phyloP scores from a whole-genome alignment of 2,329 filamentous ascomycete genomes.

The Fusarium liriodendri region DNA sequence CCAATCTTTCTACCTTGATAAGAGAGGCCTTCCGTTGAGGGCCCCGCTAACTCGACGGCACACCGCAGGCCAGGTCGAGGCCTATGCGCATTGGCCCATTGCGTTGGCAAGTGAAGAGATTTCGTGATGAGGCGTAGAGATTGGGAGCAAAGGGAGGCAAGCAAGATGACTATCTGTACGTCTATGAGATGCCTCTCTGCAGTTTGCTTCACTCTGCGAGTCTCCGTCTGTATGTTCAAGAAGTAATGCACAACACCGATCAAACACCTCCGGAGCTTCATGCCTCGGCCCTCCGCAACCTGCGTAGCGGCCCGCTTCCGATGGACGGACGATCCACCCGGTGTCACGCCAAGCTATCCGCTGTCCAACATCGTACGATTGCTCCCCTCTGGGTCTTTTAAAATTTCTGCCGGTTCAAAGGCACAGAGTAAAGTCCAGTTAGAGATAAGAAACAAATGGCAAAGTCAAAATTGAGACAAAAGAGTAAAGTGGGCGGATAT shows the following conservation, averaged over 20 bases:
- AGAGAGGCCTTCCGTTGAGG: not conserved
- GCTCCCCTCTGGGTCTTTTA: not conserved
- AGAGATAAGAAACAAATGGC: not conserved
- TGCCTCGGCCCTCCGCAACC: conserved; percentile 12
- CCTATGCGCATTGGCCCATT: not conserved
- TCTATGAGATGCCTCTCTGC: not conserved
- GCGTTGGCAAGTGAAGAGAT: not conserved
- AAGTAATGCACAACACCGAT: conserved; percentile 4
- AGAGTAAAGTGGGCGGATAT: not conserved
- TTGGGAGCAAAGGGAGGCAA: not conserved
- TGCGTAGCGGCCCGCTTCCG: conserved; percentile 41
- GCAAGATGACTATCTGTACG: not conserved
- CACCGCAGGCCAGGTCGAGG: not conserved
- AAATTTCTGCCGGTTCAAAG: not conserved
- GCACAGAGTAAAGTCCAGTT: not conserved
- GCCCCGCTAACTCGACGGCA: not conserved
- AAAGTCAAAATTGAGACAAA: not conserved
- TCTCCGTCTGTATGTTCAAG: not conserved
- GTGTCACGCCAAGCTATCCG: conserved; percentile 31
- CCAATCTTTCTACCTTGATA: not conserved
- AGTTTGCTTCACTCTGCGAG: not conserved
- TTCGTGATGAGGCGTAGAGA: not conserved
- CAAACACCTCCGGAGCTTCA: conserved; percentile 12
- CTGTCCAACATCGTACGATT: conserved; percentile 41
- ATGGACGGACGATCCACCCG: conserved; percentile 40